Evolutionary conservation across 495 filamentous ascomycete genomes (phyloP).

Genomic region (Hypomontagnella submonticulosa): DNA sequence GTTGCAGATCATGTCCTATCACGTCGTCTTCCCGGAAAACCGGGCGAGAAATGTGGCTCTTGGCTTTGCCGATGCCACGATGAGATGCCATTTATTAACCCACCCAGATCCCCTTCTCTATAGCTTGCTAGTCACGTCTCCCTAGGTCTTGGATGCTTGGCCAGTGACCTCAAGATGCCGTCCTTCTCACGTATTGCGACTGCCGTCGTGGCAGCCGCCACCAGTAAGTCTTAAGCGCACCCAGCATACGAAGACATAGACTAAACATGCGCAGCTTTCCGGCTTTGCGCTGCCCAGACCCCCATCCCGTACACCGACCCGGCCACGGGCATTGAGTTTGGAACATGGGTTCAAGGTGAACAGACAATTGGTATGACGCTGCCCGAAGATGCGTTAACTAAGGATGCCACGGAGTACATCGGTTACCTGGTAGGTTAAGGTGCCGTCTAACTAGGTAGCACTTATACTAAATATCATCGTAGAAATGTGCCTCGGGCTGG

Average conservation of each 20-base stretch:
- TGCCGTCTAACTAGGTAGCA: background rate
- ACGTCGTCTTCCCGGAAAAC: slow-evolving; percentile 41
- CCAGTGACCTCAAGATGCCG: slow-evolving; percentile 46
- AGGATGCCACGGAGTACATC: slow-evolving; percentile 67
- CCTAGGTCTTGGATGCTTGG: slow-evolving; percentile 46
- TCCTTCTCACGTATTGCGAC: slow-evolving; percentile 45
- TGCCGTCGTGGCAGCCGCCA: slow-evolving; percentile 47
- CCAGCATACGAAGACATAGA: background rate
- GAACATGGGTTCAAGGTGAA: slow-evolving; percentile 50
- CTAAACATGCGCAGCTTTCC: slow-evolving; percentile 39
- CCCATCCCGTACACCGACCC: slow-evolving; percentile 53
- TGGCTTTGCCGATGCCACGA: slow-evolving; percentile 27
- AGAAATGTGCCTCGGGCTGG: slow-evolving; percentile 61
- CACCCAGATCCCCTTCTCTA: slow-evolving; percentile 27
- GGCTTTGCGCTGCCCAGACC: slow-evolving; percentile 43
- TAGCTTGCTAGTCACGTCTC: slow-evolving; percentile 24
- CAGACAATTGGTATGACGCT: slow-evolving; percentile 67
- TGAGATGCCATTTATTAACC: slow-evolving; percentile 46
- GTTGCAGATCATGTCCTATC: slow-evolving; percentile 43
- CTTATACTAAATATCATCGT: slow-evolving; percentile 6
- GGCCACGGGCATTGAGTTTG: slow-evolving; percentile 56
- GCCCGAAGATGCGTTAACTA: slow-evolving; percentile 61
- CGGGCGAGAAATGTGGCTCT: slow-evolving; percentile 37
- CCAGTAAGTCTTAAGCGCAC: slow-evolving; percentile 31
- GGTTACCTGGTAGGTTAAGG: slow-evolving; percentile 61